Conservation (phyloP, 495 filamentous ascomycete genomes). For the Evansstolkia leycettana region DNA sequence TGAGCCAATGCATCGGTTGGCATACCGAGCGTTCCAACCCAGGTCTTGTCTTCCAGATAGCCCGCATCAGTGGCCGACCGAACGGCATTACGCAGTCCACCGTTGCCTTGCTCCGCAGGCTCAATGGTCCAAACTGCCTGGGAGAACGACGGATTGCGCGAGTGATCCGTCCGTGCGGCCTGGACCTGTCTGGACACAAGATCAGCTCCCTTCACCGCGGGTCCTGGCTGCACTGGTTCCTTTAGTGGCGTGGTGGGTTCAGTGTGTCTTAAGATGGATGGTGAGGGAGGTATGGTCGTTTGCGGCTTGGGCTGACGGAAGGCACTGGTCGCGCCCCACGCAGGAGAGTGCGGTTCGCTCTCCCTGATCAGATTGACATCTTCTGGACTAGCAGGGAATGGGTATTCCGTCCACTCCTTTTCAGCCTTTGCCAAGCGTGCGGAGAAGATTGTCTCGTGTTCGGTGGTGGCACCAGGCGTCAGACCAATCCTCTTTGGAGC, state of each 20-base stretch:
- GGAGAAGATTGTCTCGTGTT: constrained; percentile 50
- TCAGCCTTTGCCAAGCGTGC: constrained; percentile 19
- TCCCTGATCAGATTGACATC: constrained; percentile 18
- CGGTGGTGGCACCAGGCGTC: constrained; percentile 48
- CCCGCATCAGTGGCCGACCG: constrained; percentile 58
- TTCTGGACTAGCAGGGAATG: constrained; percentile 16
- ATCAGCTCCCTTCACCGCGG: constrained; percentile 9
- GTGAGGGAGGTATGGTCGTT: constrained; percentile 53
- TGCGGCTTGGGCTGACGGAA: constrained; percentile 66
- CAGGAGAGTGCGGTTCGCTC: constrained; percentile 32
- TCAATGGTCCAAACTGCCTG: constrained; percentile 69
- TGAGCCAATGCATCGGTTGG: constrained; percentile 69
- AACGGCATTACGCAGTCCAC: constrained; percentile 76
- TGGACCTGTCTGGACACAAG: constrained; percentile 34
- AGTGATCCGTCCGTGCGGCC: background rate
- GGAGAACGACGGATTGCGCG: constrained; percentile 33
- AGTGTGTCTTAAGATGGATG: constrained; percentile 56
- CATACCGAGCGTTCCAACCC: constrained; percentile 86
- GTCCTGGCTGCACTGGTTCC: constrained; percentile 12
- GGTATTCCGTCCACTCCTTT: constrained; percentile 17
- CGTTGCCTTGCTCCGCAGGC: constrained; percentile 79
- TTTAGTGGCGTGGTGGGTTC: constrained; percentile 30
- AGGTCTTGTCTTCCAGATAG: constrained; percentile 55
- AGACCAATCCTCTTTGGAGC: constrained; percentile 25
- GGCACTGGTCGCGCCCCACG: constrained; percentile 53